A percentile compares a stretch with the other conserved stretches of the same genome.
Evolutionary conservation across 2,329 filamentous ascomycete genomes (phyloP).

Genomic region (Mollisia scopiformis): DNA sequence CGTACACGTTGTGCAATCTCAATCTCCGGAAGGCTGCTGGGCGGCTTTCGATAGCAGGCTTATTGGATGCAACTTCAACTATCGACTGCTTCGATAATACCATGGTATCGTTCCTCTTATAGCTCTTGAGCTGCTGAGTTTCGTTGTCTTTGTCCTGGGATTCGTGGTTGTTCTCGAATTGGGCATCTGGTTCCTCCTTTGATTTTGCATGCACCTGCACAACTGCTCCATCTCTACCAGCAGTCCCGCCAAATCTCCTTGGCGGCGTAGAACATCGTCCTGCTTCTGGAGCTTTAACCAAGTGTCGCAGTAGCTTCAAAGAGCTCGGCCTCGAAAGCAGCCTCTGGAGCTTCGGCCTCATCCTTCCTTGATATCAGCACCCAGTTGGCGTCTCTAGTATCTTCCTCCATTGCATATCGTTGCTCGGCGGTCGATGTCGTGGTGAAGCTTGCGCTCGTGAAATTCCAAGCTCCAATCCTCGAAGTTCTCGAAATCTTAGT

Average conservation of each 20-base stretch:
- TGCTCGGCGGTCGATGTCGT: not conserved
- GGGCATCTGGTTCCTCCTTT: not conserved
- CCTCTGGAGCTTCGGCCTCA: constrained; percentile 34
- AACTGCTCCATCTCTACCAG: not conserved
- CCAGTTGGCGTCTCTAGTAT: constrained; percentile 16
- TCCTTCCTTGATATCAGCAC: constrained; percentile 17
- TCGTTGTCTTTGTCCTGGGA: not conserved
- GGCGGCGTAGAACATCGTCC: no score
- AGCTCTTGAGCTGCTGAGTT: no score
- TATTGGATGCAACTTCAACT: not conserved
- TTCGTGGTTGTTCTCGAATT: not conserved
- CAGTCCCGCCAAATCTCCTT: not conserved
- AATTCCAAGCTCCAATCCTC: no score
- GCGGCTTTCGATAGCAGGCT: no score
- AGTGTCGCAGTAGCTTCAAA: constrained; percentile 28
- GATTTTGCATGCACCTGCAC: not conserved
- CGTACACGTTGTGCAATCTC: no score
- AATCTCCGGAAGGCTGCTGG: no score
- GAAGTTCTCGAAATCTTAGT: no score
- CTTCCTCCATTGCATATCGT: constrained; percentile 30
- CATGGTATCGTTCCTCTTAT: not conserved
- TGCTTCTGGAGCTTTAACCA: constrained; percentile 16
- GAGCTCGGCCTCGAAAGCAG: constrained; percentile 35
- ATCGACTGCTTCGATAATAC: not conserved
- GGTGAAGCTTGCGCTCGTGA: not conserved